These are phyloP conservation scores for Davidsoniella eucalypti DNA, from an alignment of 2,329 filamentous ascomycete species.

Conservation along the genomic window DNA sequence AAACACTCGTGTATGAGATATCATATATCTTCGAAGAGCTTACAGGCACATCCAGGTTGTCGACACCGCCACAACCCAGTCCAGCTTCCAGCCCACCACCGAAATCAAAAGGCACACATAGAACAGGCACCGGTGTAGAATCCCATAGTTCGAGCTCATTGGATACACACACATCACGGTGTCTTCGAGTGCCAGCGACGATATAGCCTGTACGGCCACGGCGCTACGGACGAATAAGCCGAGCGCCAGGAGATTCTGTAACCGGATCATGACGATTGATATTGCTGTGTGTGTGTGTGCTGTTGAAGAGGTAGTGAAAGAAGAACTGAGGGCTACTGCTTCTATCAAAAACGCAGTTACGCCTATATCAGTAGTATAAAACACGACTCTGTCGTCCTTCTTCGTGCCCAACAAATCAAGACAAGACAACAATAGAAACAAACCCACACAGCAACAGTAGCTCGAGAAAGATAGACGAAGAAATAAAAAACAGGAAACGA, in stretches of 20 bases:
- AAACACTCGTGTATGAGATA: neutral
- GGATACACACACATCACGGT: slow-evolving; percentile 13
- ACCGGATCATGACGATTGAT: neutral
- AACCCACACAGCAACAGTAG: neutral
- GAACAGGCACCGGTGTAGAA: slow-evolving; percentile 9
- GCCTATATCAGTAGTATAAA: neutral
- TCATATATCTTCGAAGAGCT: neutral
- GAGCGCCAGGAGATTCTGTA: neutral
- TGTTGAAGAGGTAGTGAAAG: neutral
- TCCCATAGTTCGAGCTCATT: slow-evolving; percentile 9
- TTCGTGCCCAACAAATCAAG: neutral
- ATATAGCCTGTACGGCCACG: slow-evolving; percentile 6
- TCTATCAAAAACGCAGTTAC: neutral
- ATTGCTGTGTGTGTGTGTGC: neutral
- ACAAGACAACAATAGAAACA: neutral
- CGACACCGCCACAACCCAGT: slow-evolving; percentile 7
- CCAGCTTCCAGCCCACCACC: slow-evolving; percentile 10
- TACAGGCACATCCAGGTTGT: slow-evolving; percentile 9
- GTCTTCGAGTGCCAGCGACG: slow-evolving; percentile 5
- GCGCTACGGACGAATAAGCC: slow-evolving; percentile 2
- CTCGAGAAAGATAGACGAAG: neutral
- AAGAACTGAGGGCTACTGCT: neutral
- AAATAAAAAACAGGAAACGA: neutral
- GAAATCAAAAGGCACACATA: slow-evolving; percentile 10
- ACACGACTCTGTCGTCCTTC: neutral